A percentile compares a stretch with the other conserved stretches of the same genome.
Evolutionary conservation across 345 rosid genomes (phyloP).

Genomic region (Clausena lansium): DNA sequence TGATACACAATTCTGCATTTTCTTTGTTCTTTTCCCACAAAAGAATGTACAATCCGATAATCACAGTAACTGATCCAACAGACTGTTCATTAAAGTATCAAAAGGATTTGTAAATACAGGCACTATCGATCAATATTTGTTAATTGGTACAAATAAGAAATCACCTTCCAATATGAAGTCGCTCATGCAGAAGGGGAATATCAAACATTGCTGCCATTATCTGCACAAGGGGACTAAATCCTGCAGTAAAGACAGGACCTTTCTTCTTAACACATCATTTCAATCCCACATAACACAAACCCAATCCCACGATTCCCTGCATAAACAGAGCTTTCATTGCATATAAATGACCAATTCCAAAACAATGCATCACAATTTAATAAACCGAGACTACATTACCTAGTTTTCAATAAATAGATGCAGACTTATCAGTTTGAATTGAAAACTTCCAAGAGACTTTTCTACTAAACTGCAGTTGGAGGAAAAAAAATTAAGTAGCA

Average conservation of each 20-base stretch:
- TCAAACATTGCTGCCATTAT: slow-evolving; percentile 54
- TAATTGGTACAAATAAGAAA: background rate
- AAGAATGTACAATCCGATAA: slow-evolving; percentile 62
- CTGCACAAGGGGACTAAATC: slow-evolving; percentile 62
- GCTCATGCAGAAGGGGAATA: slow-evolving; percentile 52
- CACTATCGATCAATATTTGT: background rate
- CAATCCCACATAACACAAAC: slow-evolving; percentile 58
- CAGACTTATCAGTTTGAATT: background rate
- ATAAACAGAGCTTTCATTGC: background rate
- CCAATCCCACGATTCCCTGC: slow-evolving; percentile 64
- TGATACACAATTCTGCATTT: slow-evolving; percentile 32
- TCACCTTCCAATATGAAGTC: slow-evolving; percentile 61
- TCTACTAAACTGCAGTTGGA: too few species aligned
- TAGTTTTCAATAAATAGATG: background rate
- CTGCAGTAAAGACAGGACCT: slow-evolving; percentile 64
- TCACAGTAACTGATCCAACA: slow-evolving; percentile 53
- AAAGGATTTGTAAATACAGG: slow-evolving; percentile 4
- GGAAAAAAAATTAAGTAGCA: too few species aligned
- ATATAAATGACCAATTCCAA: background rate
- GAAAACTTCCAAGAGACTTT: too few species aligned
- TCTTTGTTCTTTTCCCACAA: slow-evolving; percentile 69
- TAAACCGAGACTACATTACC: too few species aligned
- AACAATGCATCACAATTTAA: too few species aligned
- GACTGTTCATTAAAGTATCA: slow-evolving; percentile 29
- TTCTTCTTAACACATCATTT: slow-evolving; percentile 66